Evolutionary conservation across 768 basidiomycete genomes (phyloP), one percentile per base, ranked within the genome.

Genomic region (Gloeostereum incarnatum): DNA sequence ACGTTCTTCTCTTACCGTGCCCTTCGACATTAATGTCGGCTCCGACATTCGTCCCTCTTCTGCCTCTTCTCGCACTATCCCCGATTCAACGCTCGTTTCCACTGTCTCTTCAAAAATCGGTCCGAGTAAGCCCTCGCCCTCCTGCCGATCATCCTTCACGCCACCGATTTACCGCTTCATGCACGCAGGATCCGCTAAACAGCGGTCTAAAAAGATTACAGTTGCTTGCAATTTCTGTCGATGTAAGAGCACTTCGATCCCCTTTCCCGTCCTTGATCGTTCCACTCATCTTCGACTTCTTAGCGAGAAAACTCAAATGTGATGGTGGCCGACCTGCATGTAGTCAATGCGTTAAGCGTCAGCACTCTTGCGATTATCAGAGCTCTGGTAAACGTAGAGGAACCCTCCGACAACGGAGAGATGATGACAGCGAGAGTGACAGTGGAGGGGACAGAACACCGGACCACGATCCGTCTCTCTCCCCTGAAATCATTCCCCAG

Each of bases 151-250:
- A 44, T 24, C 29, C 31, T 18, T 38, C 30, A 42, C 32, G 5
- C 36, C 18, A 39, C 22, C 22, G 33, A 41, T 44, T 43, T n/a
- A 42, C 34, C n/a, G 34, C 10, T 43, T 40, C 26, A n/a, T n/a
- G n/a, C n/a, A n/a, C 42, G 39, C 48, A 77, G 78, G 69, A 54
- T 72, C 75, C 23, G 67, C 68, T 45, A 80, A 81, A 47, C 74
- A 74, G 47, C 71, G 83, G 41, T 74, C 79, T 38, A 88, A 87
- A 67, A 88, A 90, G 60, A 89, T 89, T 38, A 86, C 81, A 16
- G 85, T 89, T 31, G 87, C 87, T 26, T 90, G 87, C 65, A 88
- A 90, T 58, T 90, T 90, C 57, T 90, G 87, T 63, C 81, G 87
- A 45, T 88, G 87, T 88, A 57, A 62, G 84, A 71, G 31, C 29